Base-by-base conservation (phyloP, 345 rosid species). In the Viola odorata region DNA sequence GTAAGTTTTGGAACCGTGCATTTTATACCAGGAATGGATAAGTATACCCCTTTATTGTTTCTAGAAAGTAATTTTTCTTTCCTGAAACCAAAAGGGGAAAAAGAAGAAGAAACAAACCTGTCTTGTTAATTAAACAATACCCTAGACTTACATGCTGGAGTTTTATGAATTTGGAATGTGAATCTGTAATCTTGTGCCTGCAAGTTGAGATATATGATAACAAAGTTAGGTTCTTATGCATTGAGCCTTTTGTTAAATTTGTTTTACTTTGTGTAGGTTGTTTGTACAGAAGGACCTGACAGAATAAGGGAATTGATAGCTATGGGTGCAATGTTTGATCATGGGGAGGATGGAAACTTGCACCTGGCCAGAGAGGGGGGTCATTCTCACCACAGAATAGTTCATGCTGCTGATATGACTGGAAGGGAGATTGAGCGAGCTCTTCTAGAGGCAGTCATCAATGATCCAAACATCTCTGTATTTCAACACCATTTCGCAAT, bases 341-440 rank as follows among this genome's bases (percentile, higher is more conserved):
- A 85, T 51, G 87, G 89, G 3, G 96, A 88, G 82, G 96, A 94
- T 58, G 97, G 99, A 45, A 90, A 94, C 84, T 80, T 94, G 84
- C 95, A 86, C 72, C 80, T 94, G 41, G 97, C 99, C 37, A 87
- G 99, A 76, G 97, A 90, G 64, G 99, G 99, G 61, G 97, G 97
- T 45, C 99, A 94, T 71, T 94, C 99, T 45, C 97, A 94, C 75
- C 83, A 5, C 73, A 77, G 99, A 73, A 90, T 90, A 57, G 97
- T 94, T 63, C 97, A 94, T 68, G 91, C 99, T 41, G 96, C 99
- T 58, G 99, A 94, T 77, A 86, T 90, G 95, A 94, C 99, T 36
- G 99, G 99, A 70, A 81, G 89, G 74, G 97, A 94, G 84, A 94
- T 94, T 32, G 97, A 90, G 72, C 81, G 99, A 65, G 97, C 99